Conservation (phyloP, 75 land plant genomes). For the Azolla pinnata region DNA sequence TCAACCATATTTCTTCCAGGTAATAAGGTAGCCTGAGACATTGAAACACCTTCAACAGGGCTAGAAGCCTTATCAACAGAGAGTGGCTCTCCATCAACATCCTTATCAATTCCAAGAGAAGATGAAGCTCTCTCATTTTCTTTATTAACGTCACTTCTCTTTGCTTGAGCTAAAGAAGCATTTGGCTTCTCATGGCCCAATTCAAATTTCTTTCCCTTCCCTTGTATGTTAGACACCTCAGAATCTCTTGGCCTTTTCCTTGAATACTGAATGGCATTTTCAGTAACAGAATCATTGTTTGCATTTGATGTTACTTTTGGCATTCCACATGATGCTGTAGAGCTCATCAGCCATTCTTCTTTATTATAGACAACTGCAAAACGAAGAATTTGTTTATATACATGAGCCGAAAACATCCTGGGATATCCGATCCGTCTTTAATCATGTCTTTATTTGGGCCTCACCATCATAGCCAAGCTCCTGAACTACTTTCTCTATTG, state of each 20-base stretch:
- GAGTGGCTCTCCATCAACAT: too few species aligned
- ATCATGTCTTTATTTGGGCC: background rate
- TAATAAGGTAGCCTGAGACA: background rate
- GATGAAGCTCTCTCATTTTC: too few species aligned
- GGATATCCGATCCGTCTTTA: background rate
- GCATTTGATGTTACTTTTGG: background rate
- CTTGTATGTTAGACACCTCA: too few species aligned
- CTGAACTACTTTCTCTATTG: background rate
- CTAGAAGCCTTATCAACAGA: too few species aligned
- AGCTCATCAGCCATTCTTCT: background rate
- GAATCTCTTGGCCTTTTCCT: too few species aligned
- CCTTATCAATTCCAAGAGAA: too few species aligned
- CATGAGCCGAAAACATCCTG: background rate
- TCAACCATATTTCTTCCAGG: background rate
- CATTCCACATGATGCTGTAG: background rate
- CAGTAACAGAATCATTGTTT: background rate
- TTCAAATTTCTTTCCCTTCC: too few species aligned
- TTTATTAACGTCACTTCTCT: too few species aligned
- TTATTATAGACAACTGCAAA: slow-evolving; percentile 6
- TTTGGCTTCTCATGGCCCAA: too few species aligned
- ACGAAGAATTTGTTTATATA: too few species aligned
- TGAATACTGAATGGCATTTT: background rate
- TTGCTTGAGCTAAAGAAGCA: too few species aligned
- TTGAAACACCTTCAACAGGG: too few species aligned
- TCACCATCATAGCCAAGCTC: slow-evolving; percentile 6